A percentile compares a stretch with the other conserved stretches of the same genome.
Conservation (phyloP, 257 asterid genomes). For the Haberlea rhodopensis region DNA sequence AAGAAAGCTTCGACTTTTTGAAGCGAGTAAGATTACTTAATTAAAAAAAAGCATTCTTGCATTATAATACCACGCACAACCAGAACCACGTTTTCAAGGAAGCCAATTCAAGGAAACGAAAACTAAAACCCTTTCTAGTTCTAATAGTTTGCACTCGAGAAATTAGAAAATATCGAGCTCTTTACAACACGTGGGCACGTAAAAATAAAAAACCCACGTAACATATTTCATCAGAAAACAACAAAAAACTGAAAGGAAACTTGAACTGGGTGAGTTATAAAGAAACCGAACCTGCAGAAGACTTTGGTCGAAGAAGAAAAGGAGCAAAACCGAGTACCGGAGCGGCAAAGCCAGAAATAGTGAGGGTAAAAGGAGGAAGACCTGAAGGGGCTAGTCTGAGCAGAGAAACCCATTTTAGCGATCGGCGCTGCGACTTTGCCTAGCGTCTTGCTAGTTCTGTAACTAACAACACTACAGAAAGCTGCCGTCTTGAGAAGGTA, state of each 20-base stretch:
- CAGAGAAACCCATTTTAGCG: constrained; percentile 73
- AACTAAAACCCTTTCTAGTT: too few species aligned
- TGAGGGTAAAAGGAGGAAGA: constrained; percentile 46
- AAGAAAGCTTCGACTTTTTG: not conserved
- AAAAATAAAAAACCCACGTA: constrained; percentile 2
- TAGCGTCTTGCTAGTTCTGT: constrained; percentile 63
- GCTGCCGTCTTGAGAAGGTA: constrained; percentile 73
- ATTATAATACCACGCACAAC: constrained; percentile 17
- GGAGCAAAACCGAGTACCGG: not conserved
- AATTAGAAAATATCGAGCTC: too few species aligned
- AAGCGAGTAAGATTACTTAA: too few species aligned
- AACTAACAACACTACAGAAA: constrained; percentile 30
- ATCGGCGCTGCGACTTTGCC: constrained; percentile 60
- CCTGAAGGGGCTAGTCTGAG: constrained; percentile 54
- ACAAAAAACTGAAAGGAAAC: too few species aligned
- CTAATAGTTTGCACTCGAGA: too few species aligned
- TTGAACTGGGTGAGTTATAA: not conserved
- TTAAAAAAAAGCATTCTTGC: not conserved
- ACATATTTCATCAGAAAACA: not conserved
- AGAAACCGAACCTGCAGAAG: constrained; percentile 51
- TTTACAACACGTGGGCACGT: not conserved
- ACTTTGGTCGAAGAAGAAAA: constrained; percentile 42
- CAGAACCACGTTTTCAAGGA: not conserved
- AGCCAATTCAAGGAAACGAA: not conserved
- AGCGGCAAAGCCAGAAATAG: constrained; percentile 33